A percentile compares a stretch with the other conserved stretches of the same genome.
These are phyloP conservation scores for Pythium biforme DNA, from an alignment of 352 stramenopile genomes.

Conservation along the genomic window DNA sequence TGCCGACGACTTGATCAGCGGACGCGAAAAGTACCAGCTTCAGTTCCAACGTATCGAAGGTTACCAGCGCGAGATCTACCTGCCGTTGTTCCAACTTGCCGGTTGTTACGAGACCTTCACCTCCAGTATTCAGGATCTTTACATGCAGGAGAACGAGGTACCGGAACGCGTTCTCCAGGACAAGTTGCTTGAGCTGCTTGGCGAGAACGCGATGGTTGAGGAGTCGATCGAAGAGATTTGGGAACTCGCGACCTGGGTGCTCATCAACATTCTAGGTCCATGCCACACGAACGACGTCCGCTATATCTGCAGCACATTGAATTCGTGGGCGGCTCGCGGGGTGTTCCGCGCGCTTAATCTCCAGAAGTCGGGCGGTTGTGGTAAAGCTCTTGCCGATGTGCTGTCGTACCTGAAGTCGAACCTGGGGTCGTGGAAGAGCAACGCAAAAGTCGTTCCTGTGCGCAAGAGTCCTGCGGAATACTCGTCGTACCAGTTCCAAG, in stretches of 20 bases:
- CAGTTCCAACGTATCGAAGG: constrained; percentile 96
- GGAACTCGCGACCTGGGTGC: constrained; percentile 94
- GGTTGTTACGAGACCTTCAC: constrained; percentile 95
- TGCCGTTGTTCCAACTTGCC: constrained; percentile 97
- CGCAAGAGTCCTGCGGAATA: constrained; percentile 85
- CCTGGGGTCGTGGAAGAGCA: constrained; percentile 58
- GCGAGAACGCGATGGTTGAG: constrained; percentile 80
- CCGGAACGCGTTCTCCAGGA: constrained; percentile 77
- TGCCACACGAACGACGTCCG: constrained; percentile 95
- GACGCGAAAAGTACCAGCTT: constrained; percentile 85
- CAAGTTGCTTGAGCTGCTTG: constrained; percentile 78
- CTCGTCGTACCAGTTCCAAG: constrained; percentile 80
- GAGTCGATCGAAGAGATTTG: constrained; percentile 96
- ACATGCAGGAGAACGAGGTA: constrained; percentile 55
- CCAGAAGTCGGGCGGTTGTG: constrained; percentile 63
- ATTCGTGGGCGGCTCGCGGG: constrained; percentile 73
- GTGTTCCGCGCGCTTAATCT: constrained; percentile 80
- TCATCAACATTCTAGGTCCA: constrained; percentile 93
- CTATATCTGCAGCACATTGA: constrained; percentile 86
- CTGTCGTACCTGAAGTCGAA: constrained; percentile 72
- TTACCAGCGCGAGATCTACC: constrained; percentile 97
- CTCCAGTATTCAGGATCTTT: constrained; percentile 69
- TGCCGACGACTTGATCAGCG: constrained; percentile 90
- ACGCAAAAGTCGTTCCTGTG: constrained; percentile 78
- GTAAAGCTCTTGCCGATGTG: constrained; percentile 66